Evolutionary conservation across 345 rosid genomes (phyloP).

Genomic region (Brassica nigra): DNA sequence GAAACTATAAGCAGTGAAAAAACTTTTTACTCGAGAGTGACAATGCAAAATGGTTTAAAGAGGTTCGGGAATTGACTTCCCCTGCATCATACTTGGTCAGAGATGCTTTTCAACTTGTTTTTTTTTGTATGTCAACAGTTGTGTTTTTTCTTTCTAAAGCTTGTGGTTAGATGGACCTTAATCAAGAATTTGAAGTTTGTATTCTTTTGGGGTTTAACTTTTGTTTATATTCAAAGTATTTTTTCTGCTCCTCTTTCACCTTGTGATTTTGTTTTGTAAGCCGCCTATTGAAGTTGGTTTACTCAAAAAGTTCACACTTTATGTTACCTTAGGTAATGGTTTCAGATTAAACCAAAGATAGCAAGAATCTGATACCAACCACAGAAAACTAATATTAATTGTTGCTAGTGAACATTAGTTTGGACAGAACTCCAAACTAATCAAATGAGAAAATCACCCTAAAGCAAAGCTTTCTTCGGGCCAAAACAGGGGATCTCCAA

Average conservation of each 20-base stretch:
- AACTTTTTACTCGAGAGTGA: slow-evolving; percentile 14
- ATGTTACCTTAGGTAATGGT: neutral
- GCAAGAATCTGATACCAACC: neutral
- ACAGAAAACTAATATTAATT: neutral
- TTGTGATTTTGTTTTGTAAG: neutral
- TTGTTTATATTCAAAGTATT: neutral
- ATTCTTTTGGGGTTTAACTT: neutral
- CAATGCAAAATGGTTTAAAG: slow-evolving; percentile 38
- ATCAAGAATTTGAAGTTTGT: slow-evolving; percentile 15
- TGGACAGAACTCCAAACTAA: no score
- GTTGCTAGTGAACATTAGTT: neutral
- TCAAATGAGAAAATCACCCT: no score
- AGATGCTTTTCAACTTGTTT: slow-evolving; percentile 1
- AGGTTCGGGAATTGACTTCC: slow-evolving; percentile 99
- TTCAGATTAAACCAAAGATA: neutral
- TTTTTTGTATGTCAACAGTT: slow-evolving; percentile 6
- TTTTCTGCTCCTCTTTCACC: neutral
- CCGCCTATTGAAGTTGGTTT: neutral
- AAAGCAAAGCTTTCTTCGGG: no score
- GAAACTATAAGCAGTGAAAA: slow-evolving; percentile 34
- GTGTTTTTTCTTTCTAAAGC: neutral
- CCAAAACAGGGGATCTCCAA: no score
- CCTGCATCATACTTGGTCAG: slow-evolving; percentile 25
- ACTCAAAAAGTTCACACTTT: neutral
- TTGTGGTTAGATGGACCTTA: slow-evolving; percentile 4